Percentiles rank a stretch among this genome's conserved stretches.
Conservation (phyloP, 1,284 basidiomycete genomes). For the Heterobasidion occidentale region DNA sequence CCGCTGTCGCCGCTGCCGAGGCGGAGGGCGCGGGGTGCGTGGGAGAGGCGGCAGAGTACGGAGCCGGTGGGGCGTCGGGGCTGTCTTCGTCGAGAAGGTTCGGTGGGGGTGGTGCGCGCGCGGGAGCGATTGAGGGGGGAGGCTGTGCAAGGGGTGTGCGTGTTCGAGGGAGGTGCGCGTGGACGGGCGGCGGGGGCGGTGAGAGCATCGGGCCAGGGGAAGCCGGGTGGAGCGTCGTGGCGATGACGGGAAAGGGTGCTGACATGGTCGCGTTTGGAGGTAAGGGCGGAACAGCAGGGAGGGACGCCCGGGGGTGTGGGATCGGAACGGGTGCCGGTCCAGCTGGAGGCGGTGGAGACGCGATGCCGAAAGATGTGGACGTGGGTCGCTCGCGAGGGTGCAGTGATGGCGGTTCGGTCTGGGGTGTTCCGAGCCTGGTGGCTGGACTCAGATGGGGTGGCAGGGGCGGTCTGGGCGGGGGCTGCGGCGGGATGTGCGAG, state of each 20-base stretch:
- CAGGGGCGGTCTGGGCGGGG: constrained; percentile 10
- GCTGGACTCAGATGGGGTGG: constrained; percentile 1
- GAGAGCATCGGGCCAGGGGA: neutral
- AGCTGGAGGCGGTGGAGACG: no score
- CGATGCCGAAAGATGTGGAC: neutral
- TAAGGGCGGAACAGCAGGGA: no score
- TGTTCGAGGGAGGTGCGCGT: constrained; percentile 3
- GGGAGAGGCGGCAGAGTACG: neutral
- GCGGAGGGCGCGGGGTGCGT: constrained; percentile 8
- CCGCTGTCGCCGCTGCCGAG: constrained; percentile 3
- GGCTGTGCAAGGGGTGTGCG: neutral
- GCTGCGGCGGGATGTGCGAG: neutral
- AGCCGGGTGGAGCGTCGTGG: no score
- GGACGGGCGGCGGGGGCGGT: constrained; percentile 4
- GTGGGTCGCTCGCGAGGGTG: neutral
- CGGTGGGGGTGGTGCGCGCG: constrained; percentile 12
- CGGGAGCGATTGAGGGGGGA: constrained; percentile 2
- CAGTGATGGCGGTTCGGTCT: neutral
- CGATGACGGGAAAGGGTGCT: no score
- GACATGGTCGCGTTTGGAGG: no score
- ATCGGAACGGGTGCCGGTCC: no score
- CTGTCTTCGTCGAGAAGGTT: constrained; percentile 28
- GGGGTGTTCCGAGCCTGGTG: no score
- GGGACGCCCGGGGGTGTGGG: no score
- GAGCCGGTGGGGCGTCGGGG: constrained; percentile 15